Evolutionary conservation across 768 basidiomycete species (phyloP).

Genomic region (Suillus placidus): DNA sequence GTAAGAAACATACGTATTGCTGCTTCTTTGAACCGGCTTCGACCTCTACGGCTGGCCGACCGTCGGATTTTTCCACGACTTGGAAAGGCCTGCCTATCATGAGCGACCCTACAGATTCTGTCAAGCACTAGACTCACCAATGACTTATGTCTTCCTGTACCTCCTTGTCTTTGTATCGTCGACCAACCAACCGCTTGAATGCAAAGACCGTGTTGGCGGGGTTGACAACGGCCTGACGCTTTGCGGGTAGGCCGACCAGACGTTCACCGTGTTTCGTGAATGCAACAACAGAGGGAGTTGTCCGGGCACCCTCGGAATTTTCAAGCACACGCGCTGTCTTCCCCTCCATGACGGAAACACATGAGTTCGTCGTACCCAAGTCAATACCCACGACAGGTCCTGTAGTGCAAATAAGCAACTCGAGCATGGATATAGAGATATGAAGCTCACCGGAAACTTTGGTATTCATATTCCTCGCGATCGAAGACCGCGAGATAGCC

Average conservation of each 20-base stretch:
- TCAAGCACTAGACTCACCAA: conserved; percentile 51
- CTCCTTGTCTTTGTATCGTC: conserved; percentile 90
- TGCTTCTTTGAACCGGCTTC: conserved; percentile 86
- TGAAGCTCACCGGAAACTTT: conserved; percentile 78
- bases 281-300: conserved; percentile 97
- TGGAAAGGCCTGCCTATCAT: conserved; percentile 71
- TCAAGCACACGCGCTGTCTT: conserved; percentile 94
- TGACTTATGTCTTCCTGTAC: conserved; percentile 89
- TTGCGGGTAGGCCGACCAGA: conserved; percentile 92
- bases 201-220: conserved; percentile 90
- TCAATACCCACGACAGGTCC: conserved; percentile 96
- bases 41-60: conserved; percentile 80
- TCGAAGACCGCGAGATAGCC: conserved; percentile 70
- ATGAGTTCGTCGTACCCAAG: conserved; percentile 92
- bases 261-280: conserved; percentile 99
- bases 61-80: conserved; percentile 70
- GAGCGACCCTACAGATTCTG: neutral
- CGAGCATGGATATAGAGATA: neutral
- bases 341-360: conserved; percentile 95
- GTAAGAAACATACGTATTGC: conserved; percentile 57
- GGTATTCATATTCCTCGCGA: conserved; percentile 93
- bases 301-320: conserved; percentile 96
- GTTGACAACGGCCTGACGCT: conserved; percentile 98
- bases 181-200: conserved; percentile 93
- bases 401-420: conserved; percentile 25